These are phyloP conservation scores for Euphorbia lathyris DNA, from an alignment of 345 rosid species.

Conservation along the genomic window DNA sequence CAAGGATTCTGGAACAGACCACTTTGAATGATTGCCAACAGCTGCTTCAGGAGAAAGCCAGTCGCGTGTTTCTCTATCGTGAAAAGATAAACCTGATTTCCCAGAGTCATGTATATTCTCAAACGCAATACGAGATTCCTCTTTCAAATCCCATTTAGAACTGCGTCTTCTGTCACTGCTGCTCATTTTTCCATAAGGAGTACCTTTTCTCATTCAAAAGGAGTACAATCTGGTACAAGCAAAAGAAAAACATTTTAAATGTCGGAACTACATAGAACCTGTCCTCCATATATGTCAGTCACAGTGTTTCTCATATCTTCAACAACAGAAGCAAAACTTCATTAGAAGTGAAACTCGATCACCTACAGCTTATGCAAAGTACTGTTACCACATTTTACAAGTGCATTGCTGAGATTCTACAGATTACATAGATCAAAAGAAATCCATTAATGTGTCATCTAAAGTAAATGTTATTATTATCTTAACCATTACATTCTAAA, in stretches of 20 bases:
- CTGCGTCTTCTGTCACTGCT: constrained; percentile 51
- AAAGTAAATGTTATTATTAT: background rate
- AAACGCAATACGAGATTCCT: constrained; percentile 43
- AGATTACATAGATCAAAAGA: background rate
- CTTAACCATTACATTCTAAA: background rate
- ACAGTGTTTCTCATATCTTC: background rate
- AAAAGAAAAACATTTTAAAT: constrained; percentile 10
- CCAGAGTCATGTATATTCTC: constrained; percentile 37
- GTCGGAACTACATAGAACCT: background rate
- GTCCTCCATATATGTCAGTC: background rate
- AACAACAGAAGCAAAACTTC: background rate
- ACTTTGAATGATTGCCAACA: constrained; percentile 43
- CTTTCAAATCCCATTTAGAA: constrained; percentile 84
- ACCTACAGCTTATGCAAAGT: background rate
- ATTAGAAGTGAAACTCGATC: background rate
- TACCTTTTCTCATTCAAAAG: constrained; percentile 17
- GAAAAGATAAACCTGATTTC: constrained; percentile 40
- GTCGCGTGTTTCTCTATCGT: constrained; percentile 45
- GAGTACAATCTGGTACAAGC: constrained; percentile 18
- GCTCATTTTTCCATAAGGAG: constrained; percentile 45
- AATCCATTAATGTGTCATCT: no score
- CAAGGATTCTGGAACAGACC: constrained; percentile 52
- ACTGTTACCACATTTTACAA: background rate
- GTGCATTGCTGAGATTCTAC: background rate
- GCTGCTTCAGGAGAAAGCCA: constrained; percentile 43